Evolutionary conservation across 1,139 yeast genomes (phyloP), one percentile per base, ranked within the genome.

Genomic region (Suhomyces bokatorum): DNA sequence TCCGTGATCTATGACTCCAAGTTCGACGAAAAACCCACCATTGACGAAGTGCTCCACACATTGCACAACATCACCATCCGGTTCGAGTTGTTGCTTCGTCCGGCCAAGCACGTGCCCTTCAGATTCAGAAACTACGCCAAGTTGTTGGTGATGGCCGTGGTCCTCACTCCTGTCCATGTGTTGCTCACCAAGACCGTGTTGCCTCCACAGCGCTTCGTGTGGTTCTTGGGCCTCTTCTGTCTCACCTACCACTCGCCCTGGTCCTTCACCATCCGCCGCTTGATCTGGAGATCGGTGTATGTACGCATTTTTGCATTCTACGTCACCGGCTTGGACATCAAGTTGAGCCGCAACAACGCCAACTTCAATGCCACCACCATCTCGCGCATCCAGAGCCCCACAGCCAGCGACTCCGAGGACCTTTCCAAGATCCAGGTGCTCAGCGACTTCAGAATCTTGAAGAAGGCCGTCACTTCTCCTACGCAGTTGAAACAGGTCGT

Each of bases 221-320:
- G 77, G 67, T 41, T 70, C 11, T 41, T 59, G 6, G 79, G 81
- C 0, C 48, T 77, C 2, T 62, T 73, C n/a, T 15, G 34, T 66
- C 64, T 78, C n/a, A 73, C 80, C 0, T 79, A 73, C 55, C 80
- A 80, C 52, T 73, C 83, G 0, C 69, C 81, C 0, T 78, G 81
- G 80, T 67, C 78, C 20, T 73, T 72, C 48, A 75, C 82, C 1
- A 64, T 73, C 1, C 62, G 84, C 32, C 59, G 77, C 30, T 60
- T 81, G 29, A 54, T 81, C 2, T 80, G 85, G 85, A 69, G 87
- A 54, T 75, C 80, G 16, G 70, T 70, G 3, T 68, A 75, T 44
- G 53, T 78, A 1, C 63, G 85, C 40, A 63, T 70, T 12, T 43
- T 68, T 6, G 69, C 72, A 12, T 67, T 65, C 44, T 71, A 75